Evolutionary conservation across 495 filamentous ascomycete genomes (phyloP).

Genomic region (Cenococcum geophilum): DNA sequence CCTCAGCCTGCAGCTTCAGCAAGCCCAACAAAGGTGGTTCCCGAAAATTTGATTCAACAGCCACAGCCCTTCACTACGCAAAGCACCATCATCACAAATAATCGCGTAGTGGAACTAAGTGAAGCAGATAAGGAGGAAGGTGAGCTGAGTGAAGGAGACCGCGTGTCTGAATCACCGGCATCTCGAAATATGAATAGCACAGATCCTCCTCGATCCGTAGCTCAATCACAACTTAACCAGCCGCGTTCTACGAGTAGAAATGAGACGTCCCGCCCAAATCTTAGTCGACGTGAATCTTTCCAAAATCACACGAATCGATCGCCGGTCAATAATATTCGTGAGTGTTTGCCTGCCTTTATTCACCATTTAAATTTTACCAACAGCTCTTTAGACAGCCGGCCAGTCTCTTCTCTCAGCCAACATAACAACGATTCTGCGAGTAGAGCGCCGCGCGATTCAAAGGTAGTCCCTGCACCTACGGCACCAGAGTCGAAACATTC

Average conservation of each 20-base stretch:
- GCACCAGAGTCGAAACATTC: not conserved
- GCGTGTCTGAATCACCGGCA: slow-evolving; percentile 37
- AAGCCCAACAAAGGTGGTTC: slow-evolving; percentile 7
- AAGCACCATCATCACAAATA: slow-evolving; percentile 27
- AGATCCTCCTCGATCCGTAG: slow-evolving; percentile 18
- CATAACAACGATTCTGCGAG: not conserved
- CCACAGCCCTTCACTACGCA: slow-evolving; percentile 1
- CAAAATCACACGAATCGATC: not conserved
- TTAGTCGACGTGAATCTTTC: not conserved
- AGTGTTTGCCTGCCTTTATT: not conserved
- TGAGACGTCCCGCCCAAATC: not conserved
- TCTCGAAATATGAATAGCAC: slow-evolving; percentile 13
- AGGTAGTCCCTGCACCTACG: not conserved
- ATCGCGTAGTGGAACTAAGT: slow-evolving; percentile 31
- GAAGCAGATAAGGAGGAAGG: slow-evolving; percentile 56
- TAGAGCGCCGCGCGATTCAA: not conserved
- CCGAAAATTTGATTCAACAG: not conserved
- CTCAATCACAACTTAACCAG: not conserved
- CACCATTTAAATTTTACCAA: no score
- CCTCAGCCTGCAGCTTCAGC: not conserved
- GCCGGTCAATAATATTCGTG: not conserved
- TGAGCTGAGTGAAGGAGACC: slow-evolving; percentile 64
- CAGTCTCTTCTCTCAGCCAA: not conserved
- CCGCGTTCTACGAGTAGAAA: not conserved
- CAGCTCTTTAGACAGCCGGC: not conserved